Conservation (phyloP, 2,329 filamentous ascomycete genomes). For the Lasiodiplodia gonubiensis region DNA sequence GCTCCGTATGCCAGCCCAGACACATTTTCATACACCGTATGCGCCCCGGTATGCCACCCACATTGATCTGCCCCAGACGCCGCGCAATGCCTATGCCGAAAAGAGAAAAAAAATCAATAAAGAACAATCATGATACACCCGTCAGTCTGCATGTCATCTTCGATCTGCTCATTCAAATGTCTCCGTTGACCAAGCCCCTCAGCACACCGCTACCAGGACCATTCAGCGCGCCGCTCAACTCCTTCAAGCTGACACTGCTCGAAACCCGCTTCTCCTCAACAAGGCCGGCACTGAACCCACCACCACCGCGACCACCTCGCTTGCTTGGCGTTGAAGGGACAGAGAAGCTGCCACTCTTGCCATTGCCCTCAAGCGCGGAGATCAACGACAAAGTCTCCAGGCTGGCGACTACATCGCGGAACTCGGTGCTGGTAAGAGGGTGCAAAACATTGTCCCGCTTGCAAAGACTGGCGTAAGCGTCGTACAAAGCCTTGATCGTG, state of each 20-base stretch:
- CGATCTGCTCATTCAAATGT: conserved; percentile 2
- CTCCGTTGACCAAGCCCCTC: conserved; percentile 37
- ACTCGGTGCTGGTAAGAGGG: conserved; percentile 87
- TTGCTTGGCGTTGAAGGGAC: conserved; percentile 62
- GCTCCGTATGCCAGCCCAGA: not conserved
- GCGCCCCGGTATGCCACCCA: conserved; percentile 1
- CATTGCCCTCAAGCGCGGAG: conserved; percentile 65
- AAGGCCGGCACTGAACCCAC: conserved; percentile 51
- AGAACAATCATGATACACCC: conserved; percentile 5
- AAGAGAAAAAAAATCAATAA: not conserved
- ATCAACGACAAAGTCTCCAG: conserved; percentile 87
- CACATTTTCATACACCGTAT: conserved; percentile 5
- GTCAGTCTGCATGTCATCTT: not conserved
- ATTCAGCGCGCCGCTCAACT: conserved; percentile 71
- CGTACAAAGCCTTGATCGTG: conserved; percentile 82
- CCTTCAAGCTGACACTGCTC: conserved; percentile 79
- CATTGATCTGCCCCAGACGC: not conserved
- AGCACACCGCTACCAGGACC: conserved; percentile 50
- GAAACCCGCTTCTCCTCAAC: conserved; percentile 79
- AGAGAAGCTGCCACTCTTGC: conserved; percentile 53
- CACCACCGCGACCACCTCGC: conserved; percentile 49
- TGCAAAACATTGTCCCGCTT: conserved; percentile 87
- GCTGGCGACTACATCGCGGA: conserved; percentile 88
- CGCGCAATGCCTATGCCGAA: conserved; percentile 13
- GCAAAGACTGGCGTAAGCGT: conserved; percentile 82